phyloP scores from a whole-genome alignment of 306 rosid genomes.

The Acacia confusa region DNA sequence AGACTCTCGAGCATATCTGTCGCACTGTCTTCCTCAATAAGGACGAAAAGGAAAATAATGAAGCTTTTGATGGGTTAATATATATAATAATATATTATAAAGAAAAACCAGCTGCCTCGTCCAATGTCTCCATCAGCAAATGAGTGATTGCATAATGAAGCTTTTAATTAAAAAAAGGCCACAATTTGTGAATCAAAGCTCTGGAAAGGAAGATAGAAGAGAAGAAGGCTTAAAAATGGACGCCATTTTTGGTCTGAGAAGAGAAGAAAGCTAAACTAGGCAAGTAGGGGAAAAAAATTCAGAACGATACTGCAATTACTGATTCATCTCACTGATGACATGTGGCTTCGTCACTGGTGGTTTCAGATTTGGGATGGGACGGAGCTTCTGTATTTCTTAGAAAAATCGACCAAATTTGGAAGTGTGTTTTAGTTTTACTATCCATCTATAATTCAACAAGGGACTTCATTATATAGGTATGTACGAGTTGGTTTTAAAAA shows the following conservation, averaged over 20 bases:
- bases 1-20: conserved; percentile 31
- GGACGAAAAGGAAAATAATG: neutral
- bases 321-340: conserved; percentile 9
- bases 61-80: neutral
- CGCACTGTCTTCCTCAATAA: conserved; percentile 7
- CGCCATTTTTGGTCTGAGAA: neutral
- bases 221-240: neutral
- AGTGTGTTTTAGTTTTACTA: neutral
- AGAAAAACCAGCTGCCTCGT: neutral
- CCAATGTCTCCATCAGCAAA: neutral
- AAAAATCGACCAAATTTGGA: neutral
- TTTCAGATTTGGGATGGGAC: neutral
- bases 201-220: neutral
- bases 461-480: no score
- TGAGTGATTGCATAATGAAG: conserved; percentile 2
- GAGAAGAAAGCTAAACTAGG: neutral
- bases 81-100: no score
- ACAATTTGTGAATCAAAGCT: neutral
- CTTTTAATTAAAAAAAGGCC: neutral
- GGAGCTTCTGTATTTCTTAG: neutral
- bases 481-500: no score
- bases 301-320: neutral
- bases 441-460: no score
- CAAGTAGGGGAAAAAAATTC: neutral
- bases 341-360: neutral